Percentiles rank a stretch among this genome's conserved stretches.
Conservation (phyloP, 176 grass and related monocot genomes). For the Thalia dealbata region DNA sequence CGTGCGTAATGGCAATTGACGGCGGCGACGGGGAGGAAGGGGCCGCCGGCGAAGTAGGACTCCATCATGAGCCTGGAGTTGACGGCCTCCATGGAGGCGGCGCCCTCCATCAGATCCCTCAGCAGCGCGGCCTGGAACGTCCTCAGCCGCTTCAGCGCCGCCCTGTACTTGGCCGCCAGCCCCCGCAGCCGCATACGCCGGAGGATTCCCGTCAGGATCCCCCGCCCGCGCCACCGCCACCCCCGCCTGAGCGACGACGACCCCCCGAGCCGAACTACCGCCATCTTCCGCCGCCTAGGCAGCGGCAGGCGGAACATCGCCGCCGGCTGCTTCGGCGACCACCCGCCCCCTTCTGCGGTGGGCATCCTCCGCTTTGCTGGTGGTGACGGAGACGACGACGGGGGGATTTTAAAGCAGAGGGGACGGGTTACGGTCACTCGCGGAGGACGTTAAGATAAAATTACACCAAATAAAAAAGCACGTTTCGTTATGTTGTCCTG, state of each 20-base stretch:
- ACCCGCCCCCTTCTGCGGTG: background rate
- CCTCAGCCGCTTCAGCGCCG: conserved; percentile 1
- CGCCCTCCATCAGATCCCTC: conserved; percentile 11
- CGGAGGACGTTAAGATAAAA: background rate
- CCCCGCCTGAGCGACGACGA: background rate
- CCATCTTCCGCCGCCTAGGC: conserved; percentile 13
- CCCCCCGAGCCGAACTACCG: conserved; percentile 13
- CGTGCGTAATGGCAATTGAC: background rate
- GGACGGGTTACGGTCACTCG: conserved; percentile 7
- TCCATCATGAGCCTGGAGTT: conserved; percentile 11
- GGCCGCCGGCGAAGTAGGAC: conserved; percentile 3
- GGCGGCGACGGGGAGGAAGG: conserved; percentile 3
- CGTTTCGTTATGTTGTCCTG: too few relatives aligned
- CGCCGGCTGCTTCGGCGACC: background rate
- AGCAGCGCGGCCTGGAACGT: background rate
- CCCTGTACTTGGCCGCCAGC: conserved; percentile 17
- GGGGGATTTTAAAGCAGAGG: conserved; percentile 8
- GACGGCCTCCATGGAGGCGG: background rate
- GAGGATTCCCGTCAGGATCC: conserved; percentile 10
- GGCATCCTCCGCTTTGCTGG: background rate
- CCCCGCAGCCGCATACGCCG: conserved; percentile 3
- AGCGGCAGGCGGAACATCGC: background rate
- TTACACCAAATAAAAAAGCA: too few relatives aligned
- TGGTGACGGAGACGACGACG: background rate
- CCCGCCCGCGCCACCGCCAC: conserved; percentile 8